Evolutionary conservation across 441 rosid species (phyloP).

Genomic region (Brassica hybrid): DNA sequence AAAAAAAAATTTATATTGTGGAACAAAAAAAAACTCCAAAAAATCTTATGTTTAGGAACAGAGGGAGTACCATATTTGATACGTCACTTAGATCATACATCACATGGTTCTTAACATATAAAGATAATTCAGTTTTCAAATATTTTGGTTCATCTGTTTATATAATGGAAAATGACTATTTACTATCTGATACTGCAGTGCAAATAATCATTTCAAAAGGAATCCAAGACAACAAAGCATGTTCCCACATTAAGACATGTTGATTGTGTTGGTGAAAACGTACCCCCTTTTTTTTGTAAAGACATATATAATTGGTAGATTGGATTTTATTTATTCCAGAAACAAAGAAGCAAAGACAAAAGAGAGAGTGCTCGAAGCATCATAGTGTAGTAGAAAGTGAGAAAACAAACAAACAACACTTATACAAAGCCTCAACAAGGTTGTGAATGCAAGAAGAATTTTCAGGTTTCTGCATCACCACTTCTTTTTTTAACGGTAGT

Average conservation of each 20-base stretch:
- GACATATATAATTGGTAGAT: not conserved
- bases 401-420: conserved; percentile 24
- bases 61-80: not conserved
- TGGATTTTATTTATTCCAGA: conserved; percentile 1
- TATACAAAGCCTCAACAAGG: conserved; percentile 33
- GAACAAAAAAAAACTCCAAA: too few species aligned
- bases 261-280: not conserved
- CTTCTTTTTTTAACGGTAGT: conserved; percentile 56
- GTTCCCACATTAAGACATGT: conserved; percentile 1
- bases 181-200: not conserved
- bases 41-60: too few species aligned
- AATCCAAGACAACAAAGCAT: not conserved
- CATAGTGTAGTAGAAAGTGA: not conserved
- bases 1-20: too few species aligned
- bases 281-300: not conserved
- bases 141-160: not conserved
- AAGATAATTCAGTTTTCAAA: not conserved
- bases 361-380: conserved; percentile 12
- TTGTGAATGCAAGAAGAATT: conserved; percentile 16
- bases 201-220: not conserved
- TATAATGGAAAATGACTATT: not conserved
- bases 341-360: conserved; percentile 19
- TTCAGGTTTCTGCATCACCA: conserved; percentile 26
- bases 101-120: not conserved
- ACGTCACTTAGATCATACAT: not conserved